phyloP scores from a whole-genome alignment of 2,329 filamentous ascomycete genomes.

The Zasmidium angulare region DNA sequence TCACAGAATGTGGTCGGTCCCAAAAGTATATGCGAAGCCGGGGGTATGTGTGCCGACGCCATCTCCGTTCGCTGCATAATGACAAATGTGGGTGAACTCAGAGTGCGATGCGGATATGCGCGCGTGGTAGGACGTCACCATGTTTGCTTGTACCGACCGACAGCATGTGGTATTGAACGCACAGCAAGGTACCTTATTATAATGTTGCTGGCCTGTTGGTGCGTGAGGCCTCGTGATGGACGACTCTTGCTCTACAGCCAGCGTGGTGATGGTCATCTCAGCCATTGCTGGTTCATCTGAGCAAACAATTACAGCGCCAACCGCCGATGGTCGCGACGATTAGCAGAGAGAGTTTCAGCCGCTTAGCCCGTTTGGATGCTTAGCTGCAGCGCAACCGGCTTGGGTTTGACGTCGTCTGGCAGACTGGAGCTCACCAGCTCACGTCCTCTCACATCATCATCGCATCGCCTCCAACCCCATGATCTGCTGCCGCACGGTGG shows the following conservation, averaged over 20 bases:
- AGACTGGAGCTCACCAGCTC: no score
- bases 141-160: not conserved
- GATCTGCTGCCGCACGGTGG: not conserved
- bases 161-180: not conserved
- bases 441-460: not conserved
- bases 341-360: not conserved
- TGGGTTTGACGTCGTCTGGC: conserved; percentile 3
- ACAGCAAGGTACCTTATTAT: no score
- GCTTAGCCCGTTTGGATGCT: conserved; percentile 6
- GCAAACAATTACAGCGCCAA: not conserved
- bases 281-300: not conserved
- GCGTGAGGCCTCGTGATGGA: no score
- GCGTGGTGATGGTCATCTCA: not conserved
- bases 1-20: not conserved
- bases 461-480: not conserved
- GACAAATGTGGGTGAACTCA: not conserved
- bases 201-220: no score
- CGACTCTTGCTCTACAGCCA: no score
- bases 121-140: not conserved
- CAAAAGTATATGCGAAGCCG: not conserved
- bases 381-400: conserved; percentile 8
- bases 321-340: not conserved
- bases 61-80: not conserved
- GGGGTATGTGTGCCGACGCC: not conserved
- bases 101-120: not conserved